Conservation (phyloP, 805 yeast genomes). For the Millerozyma acaciae region DNA sequence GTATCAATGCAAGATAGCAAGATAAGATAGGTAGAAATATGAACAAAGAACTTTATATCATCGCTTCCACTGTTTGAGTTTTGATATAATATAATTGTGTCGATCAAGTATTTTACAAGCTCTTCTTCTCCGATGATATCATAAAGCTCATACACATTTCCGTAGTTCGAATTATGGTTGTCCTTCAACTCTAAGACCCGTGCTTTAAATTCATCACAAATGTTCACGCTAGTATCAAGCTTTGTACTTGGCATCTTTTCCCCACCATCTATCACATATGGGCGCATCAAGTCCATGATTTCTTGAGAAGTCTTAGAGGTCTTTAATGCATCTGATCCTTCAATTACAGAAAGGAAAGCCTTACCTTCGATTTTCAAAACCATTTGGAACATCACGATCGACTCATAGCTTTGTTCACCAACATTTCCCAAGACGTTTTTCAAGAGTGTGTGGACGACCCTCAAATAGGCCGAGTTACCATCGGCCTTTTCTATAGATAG, state of each 20-base stretch:
- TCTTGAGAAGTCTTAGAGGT: constrained; percentile 8
- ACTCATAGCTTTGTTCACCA: constrained; percentile 13
- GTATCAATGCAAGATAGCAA: constrained; percentile 14
- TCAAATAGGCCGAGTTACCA: constrained; percentile 13
- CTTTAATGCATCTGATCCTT: constrained; percentile 8
- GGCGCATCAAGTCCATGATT: constrained; percentile 11
- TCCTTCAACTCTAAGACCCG: constrained; percentile 3
- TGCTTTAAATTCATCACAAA: constrained; percentile 7
- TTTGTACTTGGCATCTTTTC: neutral
- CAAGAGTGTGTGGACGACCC: constrained; percentile 23
- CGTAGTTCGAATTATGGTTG: neutral
- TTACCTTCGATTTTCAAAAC: constrained; percentile 22
- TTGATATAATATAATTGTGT: constrained; percentile 14
- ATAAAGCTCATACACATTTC: neutral
- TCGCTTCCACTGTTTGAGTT: constrained; percentile 19
- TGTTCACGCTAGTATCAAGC: neutral
- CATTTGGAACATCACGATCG: constrained; percentile 19
- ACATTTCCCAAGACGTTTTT: constrained; percentile 17
- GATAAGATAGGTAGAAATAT: constrained; percentile 17
- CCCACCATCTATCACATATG: neutral
- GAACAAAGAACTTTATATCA: constrained; percentile 21
- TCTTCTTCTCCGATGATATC: constrained; percentile 6
- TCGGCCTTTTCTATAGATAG: constrained; percentile 11
- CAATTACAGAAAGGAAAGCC: constrained; percentile 8
- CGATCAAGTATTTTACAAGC: constrained; percentile 8